These are phyloP conservation scores for Blastocladiella emersonii DNA, from an alignment of 371 early-diverging fungal species.

Conservation along the genomic window DNA sequence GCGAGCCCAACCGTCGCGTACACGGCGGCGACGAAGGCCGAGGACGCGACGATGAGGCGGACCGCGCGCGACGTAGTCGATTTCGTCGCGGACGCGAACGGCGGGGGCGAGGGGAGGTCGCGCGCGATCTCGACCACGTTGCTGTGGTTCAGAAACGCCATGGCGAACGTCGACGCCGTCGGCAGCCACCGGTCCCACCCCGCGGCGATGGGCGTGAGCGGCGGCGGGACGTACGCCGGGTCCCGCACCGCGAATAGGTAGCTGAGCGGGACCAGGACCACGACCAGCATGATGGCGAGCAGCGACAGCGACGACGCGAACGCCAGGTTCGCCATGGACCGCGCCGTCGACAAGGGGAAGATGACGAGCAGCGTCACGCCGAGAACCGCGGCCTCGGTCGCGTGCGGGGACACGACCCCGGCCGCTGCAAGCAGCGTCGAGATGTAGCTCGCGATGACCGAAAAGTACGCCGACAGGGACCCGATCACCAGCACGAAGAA, in stretches of 20 bases:
- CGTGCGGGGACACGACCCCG: background rate
- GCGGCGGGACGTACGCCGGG: background rate
- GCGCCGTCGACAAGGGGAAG: background rate
- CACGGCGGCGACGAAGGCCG: background rate
- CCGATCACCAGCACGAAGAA: constrained; percentile 4
- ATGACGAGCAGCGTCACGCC: background rate
- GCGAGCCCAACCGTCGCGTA: background rate
- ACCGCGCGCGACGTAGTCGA: background rate
- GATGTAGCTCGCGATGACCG: background rate
- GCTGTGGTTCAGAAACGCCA: constrained; percentile 4
- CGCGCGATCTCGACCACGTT: constrained; percentile 3
- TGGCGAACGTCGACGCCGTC: background rate
- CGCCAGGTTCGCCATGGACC: background rate
- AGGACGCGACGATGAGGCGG: background rate
- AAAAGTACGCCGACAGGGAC: background rate
- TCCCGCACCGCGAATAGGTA: background rate
- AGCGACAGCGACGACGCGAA: background rate
- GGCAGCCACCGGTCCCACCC: background rate
- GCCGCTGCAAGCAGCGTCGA: background rate
- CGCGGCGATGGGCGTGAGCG: background rate
- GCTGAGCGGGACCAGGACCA: background rate
- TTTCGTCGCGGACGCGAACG: background rate
- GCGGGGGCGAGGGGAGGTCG: background rate
- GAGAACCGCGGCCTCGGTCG: background rate
- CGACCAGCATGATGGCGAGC: background rate